These are phyloP conservation scores for Wickerhamiella lipophila DNA, from an alignment of 805 yeast genomes.

Conservation along the genomic window DNA sequence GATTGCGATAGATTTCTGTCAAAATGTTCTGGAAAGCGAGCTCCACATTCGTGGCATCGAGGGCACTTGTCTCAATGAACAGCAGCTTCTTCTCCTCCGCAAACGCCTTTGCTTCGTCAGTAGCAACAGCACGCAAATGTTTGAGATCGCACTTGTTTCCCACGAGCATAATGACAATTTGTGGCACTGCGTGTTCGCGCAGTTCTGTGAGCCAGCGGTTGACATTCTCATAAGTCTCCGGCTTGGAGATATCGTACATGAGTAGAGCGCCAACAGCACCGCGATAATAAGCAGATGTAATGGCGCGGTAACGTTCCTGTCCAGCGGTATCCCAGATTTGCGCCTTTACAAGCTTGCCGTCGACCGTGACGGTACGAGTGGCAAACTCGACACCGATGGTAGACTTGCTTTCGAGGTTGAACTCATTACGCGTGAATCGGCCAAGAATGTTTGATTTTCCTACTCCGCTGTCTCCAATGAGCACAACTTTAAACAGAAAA, in stretches of 20 bases:
- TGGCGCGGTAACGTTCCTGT: constrained; percentile 95
- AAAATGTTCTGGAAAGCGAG: constrained; percentile 85
- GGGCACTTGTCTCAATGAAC: constrained; percentile 92
- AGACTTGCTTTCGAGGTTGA: constrained; percentile 83
- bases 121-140: constrained; percentile 91
- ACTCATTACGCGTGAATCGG: constrained; percentile 90
- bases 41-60: constrained; percentile 90
- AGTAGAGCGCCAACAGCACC: constrained; percentile 97
- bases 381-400: constrained; percentile 98
- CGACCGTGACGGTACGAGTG: constrained; percentile 85
- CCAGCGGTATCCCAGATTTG: constrained; percentile 99
- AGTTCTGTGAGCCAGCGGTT: constrained; percentile 88
- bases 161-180: constrained; percentile 89
- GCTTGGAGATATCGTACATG: constrained; percentile 91
- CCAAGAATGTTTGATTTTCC: constrained; percentile 91
- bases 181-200: constrained; percentile 93
- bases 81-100: constrained; percentile 69
- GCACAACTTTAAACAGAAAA: constrained; percentile 82
- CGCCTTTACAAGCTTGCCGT: constrained; percentile 89
- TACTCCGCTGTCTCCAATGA: constrained; percentile 95
- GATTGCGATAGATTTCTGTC: constrained; percentile 92
- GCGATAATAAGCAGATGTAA: constrained; percentile 91
- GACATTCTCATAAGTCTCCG: constrained; percentile 78
- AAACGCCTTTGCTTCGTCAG: constrained; percentile 92
- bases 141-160: constrained; percentile 94